Percentiles rank a stretch among this genome's conserved stretches.
phyloP scores from a whole-genome alignment of 1,139 yeast genomes.

The Pichia sp. region DNA sequence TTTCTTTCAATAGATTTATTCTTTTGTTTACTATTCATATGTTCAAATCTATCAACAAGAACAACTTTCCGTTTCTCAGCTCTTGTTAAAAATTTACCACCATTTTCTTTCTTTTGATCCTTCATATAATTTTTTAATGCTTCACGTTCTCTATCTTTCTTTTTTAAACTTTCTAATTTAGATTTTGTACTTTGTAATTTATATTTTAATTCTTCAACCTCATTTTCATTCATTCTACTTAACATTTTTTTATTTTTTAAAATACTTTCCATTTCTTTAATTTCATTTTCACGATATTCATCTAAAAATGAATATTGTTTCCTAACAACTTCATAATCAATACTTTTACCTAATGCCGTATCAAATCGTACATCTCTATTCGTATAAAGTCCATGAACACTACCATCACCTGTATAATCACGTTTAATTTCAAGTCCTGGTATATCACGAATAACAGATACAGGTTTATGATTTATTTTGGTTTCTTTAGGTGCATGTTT shows the following conservation, averaged over 20 bases:
- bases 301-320: constrained; percentile 80
- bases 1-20: constrained; percentile 88
- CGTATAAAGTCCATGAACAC: constrained; percentile 35
- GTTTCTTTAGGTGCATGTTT: constrained; percentile 81
- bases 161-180: constrained; percentile 68
- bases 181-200: constrained; percentile 61
- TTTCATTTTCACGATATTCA: constrained; percentile 73
- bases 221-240: constrained; percentile 39
- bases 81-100: constrained; percentile 63
- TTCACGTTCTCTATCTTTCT: constrained; percentile 66
- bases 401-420: constrained; percentile 25
- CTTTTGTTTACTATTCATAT: constrained; percentile 76
- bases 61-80: constrained; percentile 79
- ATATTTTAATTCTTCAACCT: constrained; percentile 49
- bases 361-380: constrained; percentile 77
- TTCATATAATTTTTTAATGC: constrained; percentile 52
- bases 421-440: constrained; percentile 52
- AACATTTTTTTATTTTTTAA: constrained; percentile 51
- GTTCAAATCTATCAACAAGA: constrained; percentile 82
- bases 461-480: constrained; percentile 60
- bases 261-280: constrained; percentile 50
- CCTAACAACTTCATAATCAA: constrained; percentile 54
- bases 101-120: constrained; percentile 17
- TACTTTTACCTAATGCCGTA: constrained; percentile 76
- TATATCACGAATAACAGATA: constrained; percentile 60